phyloP scores from a whole-genome alignment of 306 rosid genomes.

The Luffa acutangula region DNA sequence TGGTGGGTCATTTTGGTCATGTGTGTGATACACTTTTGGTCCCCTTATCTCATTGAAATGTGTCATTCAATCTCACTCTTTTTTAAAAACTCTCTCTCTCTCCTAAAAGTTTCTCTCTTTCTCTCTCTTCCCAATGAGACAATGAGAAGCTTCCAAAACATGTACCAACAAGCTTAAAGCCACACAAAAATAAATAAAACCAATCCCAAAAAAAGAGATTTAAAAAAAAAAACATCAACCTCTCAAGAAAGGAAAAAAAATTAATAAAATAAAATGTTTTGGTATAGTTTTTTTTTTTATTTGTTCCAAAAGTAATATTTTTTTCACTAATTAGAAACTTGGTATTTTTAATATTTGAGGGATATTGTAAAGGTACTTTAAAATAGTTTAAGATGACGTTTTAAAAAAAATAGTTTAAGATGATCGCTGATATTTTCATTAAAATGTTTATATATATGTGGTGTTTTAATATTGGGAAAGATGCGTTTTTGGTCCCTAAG shows the following conservation, averaged over 20 bases:
- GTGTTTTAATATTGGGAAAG: too few species aligned
- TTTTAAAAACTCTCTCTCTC: background rate
- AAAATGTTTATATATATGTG: too few species aligned
- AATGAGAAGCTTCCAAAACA: slow-evolving; percentile 6
- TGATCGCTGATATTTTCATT: too few species aligned
- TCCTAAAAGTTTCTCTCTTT: background rate
- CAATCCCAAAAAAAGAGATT: background rate
- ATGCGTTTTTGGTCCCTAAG: too few species aligned
- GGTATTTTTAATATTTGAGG: too few species aligned
- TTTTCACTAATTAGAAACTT: too few species aligned
- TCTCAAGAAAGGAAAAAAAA: background rate
- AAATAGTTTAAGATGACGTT: too few species aligned
- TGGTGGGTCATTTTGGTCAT: slow-evolving; percentile 4
- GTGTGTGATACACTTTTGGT: slow-evolving; percentile 5
- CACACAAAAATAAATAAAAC: background rate
- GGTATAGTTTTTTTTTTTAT: too few species aligned
- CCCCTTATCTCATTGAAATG: slow-evolving; percentile 8
- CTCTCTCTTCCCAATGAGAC: background rate
- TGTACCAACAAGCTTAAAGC: slow-evolving; percentile 1
- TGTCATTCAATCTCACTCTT: background rate
- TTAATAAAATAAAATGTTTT: background rate
- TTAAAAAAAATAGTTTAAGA: too few species aligned
- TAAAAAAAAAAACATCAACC: background rate
- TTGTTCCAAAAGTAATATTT: too few species aligned
- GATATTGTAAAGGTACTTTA: too few species aligned